These are phyloP conservation scores for Quercus gilva DNA, from an alignment of 306 rosid genomes.

Conservation along the genomic window DNA sequence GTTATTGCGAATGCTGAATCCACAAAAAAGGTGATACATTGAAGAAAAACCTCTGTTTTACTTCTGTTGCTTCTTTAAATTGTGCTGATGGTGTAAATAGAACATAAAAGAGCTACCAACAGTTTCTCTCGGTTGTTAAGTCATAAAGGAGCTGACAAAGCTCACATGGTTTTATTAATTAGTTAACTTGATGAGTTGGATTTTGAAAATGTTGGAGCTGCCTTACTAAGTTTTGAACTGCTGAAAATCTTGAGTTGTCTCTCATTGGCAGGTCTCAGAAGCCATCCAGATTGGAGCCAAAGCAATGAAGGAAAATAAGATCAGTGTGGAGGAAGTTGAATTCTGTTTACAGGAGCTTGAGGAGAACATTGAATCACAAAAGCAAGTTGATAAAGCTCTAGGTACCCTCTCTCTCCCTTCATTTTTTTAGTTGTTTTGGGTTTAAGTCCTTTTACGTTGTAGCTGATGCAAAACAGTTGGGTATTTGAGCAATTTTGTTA, in stretches of 20 bases:
- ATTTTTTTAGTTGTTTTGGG: not conserved
- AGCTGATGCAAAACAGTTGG: constrained; percentile 10
- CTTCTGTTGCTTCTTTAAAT: not conserved
- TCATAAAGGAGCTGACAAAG: not conserved
- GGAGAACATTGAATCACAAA: constrained; percentile 72
- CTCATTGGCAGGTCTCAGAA: constrained; percentile 70
- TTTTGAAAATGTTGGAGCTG: constrained; percentile 6
- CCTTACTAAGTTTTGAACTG: not conserved
- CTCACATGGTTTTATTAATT: not conserved
- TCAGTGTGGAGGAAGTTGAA: constrained; percentile 70
- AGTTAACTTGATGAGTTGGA: not conserved
- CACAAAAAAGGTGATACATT: constrained; percentile 61
- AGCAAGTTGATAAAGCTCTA: constrained; percentile 67
- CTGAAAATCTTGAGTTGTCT: constrained; percentile 17
- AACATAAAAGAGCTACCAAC: not conserved
- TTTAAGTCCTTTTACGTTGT: constrained; percentile 15
- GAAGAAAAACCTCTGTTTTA: not conserved
- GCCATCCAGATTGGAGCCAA: constrained; percentile 85
- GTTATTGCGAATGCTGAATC: constrained; percentile 73
- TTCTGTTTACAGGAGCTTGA: constrained; percentile 69
- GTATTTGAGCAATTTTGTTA: not conserved
- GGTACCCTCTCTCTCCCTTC: constrained; percentile 42
- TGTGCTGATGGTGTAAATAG: not conserved
- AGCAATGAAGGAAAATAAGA: constrained; percentile 68
- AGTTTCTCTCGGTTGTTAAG: not conserved